Base-by-base conservation (phyloP, 805 yeast species). In the Spathaspora girioi region DNA sequence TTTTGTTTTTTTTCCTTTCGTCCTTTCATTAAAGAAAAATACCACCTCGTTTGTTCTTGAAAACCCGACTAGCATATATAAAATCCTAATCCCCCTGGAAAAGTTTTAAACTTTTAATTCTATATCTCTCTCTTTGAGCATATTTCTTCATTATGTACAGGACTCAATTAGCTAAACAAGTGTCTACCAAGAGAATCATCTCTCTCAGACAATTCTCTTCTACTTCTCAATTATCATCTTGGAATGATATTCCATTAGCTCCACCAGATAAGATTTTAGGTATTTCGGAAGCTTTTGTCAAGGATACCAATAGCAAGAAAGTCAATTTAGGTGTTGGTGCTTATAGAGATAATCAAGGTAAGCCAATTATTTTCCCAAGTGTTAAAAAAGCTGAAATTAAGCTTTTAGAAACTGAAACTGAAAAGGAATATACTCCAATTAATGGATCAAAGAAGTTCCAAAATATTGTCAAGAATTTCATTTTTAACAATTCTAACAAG, bases 251-350 rank as follows among this genome's bases (percentile, higher is more conserved):
- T 57, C 78, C 78, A 43, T 69, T 73, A 63, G 78, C 78, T 51
- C 94, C 96, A 46, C 90, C 96, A 15, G 97, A 91, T 69, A 89
- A 91, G 60, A 90, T 91, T 63, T 70, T 86, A 57, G 90, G 97
- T 38, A 79, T 90, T 59, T 80, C 89, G 44, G 91, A 85, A 62
- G 82, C 86, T 35, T 93, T 75, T 78, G 80, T 79, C 64, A 75
- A 75, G 53, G 97, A 92, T 68, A 40, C 74, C 19, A 81, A 82
- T 67, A 69, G 82, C 10, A 61, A 70, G 15, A 86, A 82, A 64
- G 78, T 81, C 56, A 81, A 82, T 66, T 74, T 87, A 59, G 93
- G 94, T 54, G 91, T 87, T 18, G 96, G 98, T 49, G 93, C 98
- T n/a, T 93, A 93, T 76, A 81, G 98, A 67, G 96, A 91, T 68